Base-by-base conservation (phyloP, 441 rosid species). In the Brassica balearica region DNA sequence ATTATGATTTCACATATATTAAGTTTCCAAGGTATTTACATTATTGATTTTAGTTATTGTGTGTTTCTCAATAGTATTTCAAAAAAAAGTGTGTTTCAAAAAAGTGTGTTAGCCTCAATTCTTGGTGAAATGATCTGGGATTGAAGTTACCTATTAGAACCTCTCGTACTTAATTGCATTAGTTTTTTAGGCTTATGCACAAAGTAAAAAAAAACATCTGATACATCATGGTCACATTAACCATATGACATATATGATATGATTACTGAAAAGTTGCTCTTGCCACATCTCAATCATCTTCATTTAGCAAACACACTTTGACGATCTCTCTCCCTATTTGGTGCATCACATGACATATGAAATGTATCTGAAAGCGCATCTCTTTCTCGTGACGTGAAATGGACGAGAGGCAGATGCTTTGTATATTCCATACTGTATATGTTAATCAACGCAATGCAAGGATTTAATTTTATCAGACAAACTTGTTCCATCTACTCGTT, bases 251-350 rank as follows among this genome's bases (percentile, higher is more conserved):
- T 56, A 17, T 56, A 56, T 20, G 56, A 41, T 38, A 29, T 48
- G 63, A 20, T 17, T 58, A 32, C 19, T 11, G 12, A 63, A 41
- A 66, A 55, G 77, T 71, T 34, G 61, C n/a, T 27, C 9, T 27
- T 56, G 19, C 25, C 68, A 77, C 68, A 77, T 77, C 80, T 71
- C 80, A 70, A 69, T 70, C 80, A 70, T 70, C 81, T 71, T 34
- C 53, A 71, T 19, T 19, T 59, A 65, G 43, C 63, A 43, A 65
- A 23, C 1, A 53, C 8, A 77, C 17, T 72, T 66, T 59, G 23
- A 55, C 51, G 9, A 66, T 10, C 73, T 72, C 34, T 58, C 68
- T 71, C 61, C 38, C 68, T 56, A 41, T 56, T 66, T 46, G 73
- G 73, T 78, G 73, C 72, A 66, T 55, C 60, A 55, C 60, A 55